A percentile compares a stretch with the other conserved stretches of the same genome.
phyloP scores from a whole-genome alignment of 495 filamentous ascomycete species.

The Evernia prunastri region DNA sequence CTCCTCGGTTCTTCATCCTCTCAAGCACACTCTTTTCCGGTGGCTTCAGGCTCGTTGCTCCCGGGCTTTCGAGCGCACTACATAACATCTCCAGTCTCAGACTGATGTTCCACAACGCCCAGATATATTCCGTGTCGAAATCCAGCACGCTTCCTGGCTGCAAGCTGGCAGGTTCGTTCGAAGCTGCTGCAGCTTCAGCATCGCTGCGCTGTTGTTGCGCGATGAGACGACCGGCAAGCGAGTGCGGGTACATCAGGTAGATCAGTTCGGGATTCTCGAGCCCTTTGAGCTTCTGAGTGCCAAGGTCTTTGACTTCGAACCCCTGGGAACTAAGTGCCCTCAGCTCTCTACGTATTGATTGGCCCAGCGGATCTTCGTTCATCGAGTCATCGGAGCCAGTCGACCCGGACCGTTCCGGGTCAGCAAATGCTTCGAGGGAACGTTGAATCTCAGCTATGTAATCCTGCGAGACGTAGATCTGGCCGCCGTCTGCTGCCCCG shows the following conservation, averaged over 20 bases:
- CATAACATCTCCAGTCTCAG: constrained; percentile 89
- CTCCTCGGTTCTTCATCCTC: constrained; percentile 73
- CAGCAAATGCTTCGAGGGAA: constrained; percentile 76
- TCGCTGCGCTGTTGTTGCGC: constrained; percentile 49
- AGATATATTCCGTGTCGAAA: constrained; percentile 76
- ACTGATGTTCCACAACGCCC: constrained; percentile 84
- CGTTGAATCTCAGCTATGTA: constrained; percentile 94
- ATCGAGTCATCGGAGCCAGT: constrained; percentile 61
- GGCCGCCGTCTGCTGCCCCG: constrained; percentile 89
- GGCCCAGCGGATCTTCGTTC: constrained; percentile 62
- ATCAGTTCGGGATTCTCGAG: constrained; percentile 96
- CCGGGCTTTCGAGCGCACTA: constrained; percentile 67
- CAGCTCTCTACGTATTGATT: constrained; percentile 79
- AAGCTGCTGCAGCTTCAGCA: constrained; percentile 33
- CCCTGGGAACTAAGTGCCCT: constrained; percentile 83
- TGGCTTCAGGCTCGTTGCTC: constrained; percentile 49
- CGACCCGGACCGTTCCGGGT: constrained; percentile 62
- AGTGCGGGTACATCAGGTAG: constrained; percentile 86
- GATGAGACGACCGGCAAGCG: constrained; percentile 71
- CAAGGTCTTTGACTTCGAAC: constrained; percentile 94
- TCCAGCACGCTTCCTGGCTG: constrained; percentile 49
- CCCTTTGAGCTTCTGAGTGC: constrained; percentile 88
- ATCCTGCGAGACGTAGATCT: constrained; percentile 93
- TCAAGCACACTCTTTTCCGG: constrained; percentile 77
- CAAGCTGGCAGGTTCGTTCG: constrained; percentile 37